These are phyloP conservation scores for Candida glaebosa DNA, from an alignment of 805 yeast species.

Conservation along the genomic window DNA sequence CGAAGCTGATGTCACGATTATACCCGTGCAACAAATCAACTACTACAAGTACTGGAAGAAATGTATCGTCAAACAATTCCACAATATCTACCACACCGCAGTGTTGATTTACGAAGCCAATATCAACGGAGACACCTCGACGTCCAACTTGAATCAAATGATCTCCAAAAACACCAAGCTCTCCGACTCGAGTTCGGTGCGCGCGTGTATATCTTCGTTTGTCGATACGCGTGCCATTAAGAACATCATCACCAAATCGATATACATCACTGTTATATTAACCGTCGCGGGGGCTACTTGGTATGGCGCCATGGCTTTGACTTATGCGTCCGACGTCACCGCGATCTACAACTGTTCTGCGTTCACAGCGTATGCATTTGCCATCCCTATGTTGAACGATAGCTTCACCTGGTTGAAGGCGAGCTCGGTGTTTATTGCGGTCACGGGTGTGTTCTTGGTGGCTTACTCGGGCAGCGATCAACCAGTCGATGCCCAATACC, in stretches of 20 bases:
- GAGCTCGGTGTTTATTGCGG: slow-evolving; percentile 65
- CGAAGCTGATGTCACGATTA: background rate
- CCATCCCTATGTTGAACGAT: slow-evolving; percentile 71
- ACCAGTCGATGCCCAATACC: slow-evolving; percentile 34
- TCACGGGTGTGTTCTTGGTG: slow-evolving; percentile 72
- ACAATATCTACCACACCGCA: slow-evolving; percentile 42
- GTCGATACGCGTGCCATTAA: slow-evolving; percentile 42
- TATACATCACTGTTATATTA: slow-evolving; percentile 51
- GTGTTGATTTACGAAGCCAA: slow-evolving; percentile 41
- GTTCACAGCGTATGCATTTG: slow-evolving; percentile 81
- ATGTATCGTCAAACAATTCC: slow-evolving; percentile 38
- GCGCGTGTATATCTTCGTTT: slow-evolving; percentile 32
- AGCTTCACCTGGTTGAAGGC: slow-evolving; percentile 59
- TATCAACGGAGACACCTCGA: slow-evolving; percentile 32
- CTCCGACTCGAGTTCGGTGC: slow-evolving; percentile 29
- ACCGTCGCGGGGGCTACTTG: slow-evolving; percentile 79
- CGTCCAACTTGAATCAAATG: slow-evolving; percentile 28
- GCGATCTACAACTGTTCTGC: slow-evolving; percentile 91
- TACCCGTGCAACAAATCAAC: slow-evolving; percentile 10
- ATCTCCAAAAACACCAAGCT: slow-evolving; percentile 36
- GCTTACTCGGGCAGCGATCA: slow-evolving; percentile 56
- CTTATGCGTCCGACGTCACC: slow-evolving; percentile 82
- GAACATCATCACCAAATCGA: slow-evolving; percentile 44
- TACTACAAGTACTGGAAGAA: slow-evolving; percentile 29
- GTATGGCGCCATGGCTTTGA: slow-evolving; percentile 78